A percentile compares a stretch with the other conserved stretches of the same genome.
Evolutionary conservation across 495 filamentous ascomycete species (phyloP).

Genomic region (Trichoderma orchidacearum): DNA sequence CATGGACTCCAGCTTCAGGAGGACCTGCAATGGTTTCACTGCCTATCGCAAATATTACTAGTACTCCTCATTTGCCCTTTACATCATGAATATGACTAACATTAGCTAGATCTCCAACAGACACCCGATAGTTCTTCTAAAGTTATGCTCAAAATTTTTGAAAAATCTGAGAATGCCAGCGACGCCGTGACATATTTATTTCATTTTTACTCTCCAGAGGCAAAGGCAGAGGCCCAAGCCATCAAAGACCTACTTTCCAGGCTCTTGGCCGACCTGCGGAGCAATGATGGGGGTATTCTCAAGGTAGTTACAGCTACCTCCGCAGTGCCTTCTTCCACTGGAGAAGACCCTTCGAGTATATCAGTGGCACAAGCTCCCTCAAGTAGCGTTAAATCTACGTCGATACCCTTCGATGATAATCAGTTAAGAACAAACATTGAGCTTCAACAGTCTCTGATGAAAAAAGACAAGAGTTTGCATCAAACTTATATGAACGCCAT

Average conservation of each 20-base stretch:
- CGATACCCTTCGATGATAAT: constrained; percentile 56
- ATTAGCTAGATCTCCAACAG: constrained; percentile 66
- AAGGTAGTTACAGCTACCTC: constrained; percentile 22
- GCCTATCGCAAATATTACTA: constrained; percentile 62
- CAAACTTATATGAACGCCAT: constrained; percentile 72
- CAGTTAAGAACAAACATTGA: constrained; percentile 57
- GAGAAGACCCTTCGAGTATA: constrained; percentile 19
- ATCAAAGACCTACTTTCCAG: constrained; percentile 72
- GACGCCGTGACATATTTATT: constrained; percentile 65
- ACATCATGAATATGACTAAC: constrained; percentile 3
- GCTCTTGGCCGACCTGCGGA: constrained; percentile 56
- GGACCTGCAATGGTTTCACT: constrained; percentile 50
- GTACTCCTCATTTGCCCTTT: constrained; percentile 27
- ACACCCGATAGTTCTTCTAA: constrained; percentile 71
- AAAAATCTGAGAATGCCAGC: constrained; percentile 38
- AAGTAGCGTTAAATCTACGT: constrained; percentile 29
- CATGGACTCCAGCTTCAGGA: constrained; percentile 58
- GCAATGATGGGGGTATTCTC: constrained; percentile 30
- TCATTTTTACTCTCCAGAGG: constrained; percentile 67
- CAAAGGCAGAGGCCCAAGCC: constrained; percentile 68
- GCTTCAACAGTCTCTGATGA: constrained; percentile 75
- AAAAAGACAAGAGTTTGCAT: constrained; percentile 54
- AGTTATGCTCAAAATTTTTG: constrained; percentile 82
- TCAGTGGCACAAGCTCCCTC: constrained; percentile 32
- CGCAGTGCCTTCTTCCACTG: constrained; percentile 14